Evolutionary conservation across 805 yeast species (phyloP).

Genomic region (Starmerella vitae): DNA sequence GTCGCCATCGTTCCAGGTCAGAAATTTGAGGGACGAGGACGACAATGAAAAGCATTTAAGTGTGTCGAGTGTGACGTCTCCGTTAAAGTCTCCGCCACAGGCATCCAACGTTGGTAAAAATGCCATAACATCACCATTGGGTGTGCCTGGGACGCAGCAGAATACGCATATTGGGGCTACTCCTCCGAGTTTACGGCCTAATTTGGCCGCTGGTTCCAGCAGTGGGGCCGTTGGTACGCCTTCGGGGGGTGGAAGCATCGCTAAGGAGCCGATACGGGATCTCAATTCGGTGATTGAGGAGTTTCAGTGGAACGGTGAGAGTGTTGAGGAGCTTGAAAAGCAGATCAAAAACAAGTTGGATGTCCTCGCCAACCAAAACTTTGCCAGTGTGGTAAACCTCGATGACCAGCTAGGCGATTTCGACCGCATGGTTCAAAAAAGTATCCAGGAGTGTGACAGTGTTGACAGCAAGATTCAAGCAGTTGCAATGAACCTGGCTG

Average conservation of each 20-base stretch:
- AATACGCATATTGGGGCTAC: neutral
- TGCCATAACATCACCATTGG: neutral
- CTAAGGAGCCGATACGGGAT: constrained; percentile 21
- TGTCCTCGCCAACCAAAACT: constrained; percentile 47
- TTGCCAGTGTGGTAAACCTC: constrained; percentile 41
- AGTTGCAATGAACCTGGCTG: constrained; percentile 47
- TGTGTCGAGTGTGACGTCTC: neutral
- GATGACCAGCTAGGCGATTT: constrained; percentile 34
- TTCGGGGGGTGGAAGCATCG: neutral
- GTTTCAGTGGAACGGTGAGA: constrained; percentile 58
- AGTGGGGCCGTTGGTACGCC: constrained; percentile 4
- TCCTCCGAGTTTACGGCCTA: neutral
- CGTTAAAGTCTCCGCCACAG: neutral
- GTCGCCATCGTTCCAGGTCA: neutral
- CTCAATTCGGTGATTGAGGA: constrained; percentile 59
- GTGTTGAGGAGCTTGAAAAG: constrained; percentile 42
- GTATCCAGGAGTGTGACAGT: constrained; percentile 41
- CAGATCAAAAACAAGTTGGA: constrained; percentile 48
- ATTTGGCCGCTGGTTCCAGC: neutral
- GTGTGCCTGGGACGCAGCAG: neutral
- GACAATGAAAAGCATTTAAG: neutral
- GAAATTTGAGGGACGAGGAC: neutral
- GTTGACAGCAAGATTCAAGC: constrained; percentile 42
- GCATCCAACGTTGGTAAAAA: neutral
- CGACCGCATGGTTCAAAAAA: constrained; percentile 31